Evolutionary conservation across 352 stramenopile species (phyloP), one percentile per base, ranked within the genome.

Genomic region (Pythium coloratum): DNA sequence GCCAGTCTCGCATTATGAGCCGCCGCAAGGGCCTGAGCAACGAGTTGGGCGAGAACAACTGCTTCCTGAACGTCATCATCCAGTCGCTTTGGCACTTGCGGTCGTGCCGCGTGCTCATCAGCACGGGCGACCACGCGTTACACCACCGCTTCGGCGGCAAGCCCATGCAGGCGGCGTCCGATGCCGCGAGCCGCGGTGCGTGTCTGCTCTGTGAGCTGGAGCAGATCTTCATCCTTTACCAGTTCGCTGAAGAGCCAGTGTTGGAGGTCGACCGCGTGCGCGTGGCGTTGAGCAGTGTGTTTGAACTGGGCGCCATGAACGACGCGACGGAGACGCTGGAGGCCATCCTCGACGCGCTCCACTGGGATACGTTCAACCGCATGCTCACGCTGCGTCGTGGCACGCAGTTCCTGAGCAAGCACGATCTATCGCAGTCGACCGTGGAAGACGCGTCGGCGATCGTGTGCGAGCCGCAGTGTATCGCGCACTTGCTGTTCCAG

Each of bases 51-150:
- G 72, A 88, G 51, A 97, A 97, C 77, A 96, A 97, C 75, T 97
- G 89, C 77, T 97, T 96, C 73, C 76, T 97, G 4, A 97, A 97
- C 72, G 89, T 97, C 14, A 89, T 97, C 60, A 92, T 97, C 65
- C 89, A 97, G 82, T 92, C 80, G 42, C 72, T 97, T n/a, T 97
- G 89, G 89, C 88, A 96, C 75, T 71, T 97, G 36, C 84, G 89
- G 47, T 91, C 82, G 49, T 97, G 89, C 65, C 85, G 89, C 55
- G 78, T 85, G 67, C 82, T 95, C 57, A 90, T 95, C 55, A 79
- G 72, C 33, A 87, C 82, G 64, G 82, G 82, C 56, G 86, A 95
- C 75, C 86, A 95, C 71, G 82, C 86, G 12, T 71, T 87, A 34
- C 82, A 92, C 69, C 86, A 95, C 64, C 79, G 79, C 57, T 86